Evolutionary conservation across 345 rosid genomes (phyloP).

Genomic region (Arabidopsis suecica): DNA sequence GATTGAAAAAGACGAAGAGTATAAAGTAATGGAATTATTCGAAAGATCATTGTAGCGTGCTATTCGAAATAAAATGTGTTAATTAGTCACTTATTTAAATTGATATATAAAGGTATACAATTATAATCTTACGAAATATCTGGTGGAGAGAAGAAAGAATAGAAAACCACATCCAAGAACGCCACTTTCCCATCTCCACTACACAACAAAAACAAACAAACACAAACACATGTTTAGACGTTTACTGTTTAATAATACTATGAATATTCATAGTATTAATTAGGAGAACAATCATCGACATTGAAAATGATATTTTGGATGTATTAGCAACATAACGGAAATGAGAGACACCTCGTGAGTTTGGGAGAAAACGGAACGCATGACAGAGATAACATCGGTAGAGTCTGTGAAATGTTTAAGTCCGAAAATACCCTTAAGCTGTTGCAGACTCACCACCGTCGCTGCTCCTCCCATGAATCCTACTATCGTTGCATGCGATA

Average conservation of each 20-base stretch:
- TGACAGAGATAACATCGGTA: constrained; percentile 79
- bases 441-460: constrained; percentile 93
- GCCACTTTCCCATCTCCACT: constrained; percentile 99
- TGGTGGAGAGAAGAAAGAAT: constrained; percentile 75
- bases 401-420: constrained; percentile 76
- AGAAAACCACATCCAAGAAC: constrained; percentile 85
- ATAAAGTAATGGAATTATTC: not conserved
- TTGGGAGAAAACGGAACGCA: constrained; percentile 82
- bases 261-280: not conserved
- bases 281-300: not conserved
- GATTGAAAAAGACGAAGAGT: constrained; percentile 19
- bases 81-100: not conserved
- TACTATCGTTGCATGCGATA: constrained; percentile 96
- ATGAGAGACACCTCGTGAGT: constrained; percentile 61
- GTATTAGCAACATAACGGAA: constrained; percentile 22
- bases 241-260: not conserved
- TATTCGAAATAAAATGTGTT: constrained; percentile 1
- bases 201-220: constrained; percentile 39
- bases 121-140: constrained; percentile 65
- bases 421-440: constrained; percentile 89
- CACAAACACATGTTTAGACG: constrained; percentile 36
- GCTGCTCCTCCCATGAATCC: constrained; percentile 99
- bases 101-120: not conserved
- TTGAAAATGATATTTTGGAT: constrained; percentile 25
- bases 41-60: constrained; percentile 28